These are phyloP conservation scores for Arthromyces matolae DNA, from an alignment of 768 basidiomycete genomes.

Conservation along the genomic window DNA sequence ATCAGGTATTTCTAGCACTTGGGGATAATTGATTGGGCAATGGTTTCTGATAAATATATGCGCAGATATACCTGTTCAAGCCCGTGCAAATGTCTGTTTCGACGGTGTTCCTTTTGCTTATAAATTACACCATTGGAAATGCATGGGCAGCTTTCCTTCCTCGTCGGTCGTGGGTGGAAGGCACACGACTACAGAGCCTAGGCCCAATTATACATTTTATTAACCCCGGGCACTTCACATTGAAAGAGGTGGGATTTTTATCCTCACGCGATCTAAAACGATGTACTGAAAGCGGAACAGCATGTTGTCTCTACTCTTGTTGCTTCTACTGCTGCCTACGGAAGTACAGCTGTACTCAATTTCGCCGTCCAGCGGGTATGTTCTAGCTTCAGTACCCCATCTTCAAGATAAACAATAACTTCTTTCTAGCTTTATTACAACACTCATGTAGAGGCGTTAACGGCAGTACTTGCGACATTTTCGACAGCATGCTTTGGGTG, in stretches of 20 bases:
- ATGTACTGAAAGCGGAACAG: slow-evolving; percentile 26
- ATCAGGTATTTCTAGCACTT: slow-evolving; percentile 38
- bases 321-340: slow-evolving; percentile 52
- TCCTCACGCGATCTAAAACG: neutral
- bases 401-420: neutral
- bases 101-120: slow-evolving; percentile 53
- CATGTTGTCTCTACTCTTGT: slow-evolving; percentile 56
- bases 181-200: slow-evolving; percentile 39
- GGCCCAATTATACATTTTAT: slow-evolving; percentile 41
- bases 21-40: neutral
- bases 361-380: slow-evolving; percentile 57
- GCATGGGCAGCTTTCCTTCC: slow-evolving; percentile 49
- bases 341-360: slow-evolving; percentile 52
- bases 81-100: slow-evolving; percentile 50
- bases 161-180: slow-evolving; percentile 36
- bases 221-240: slow-evolving; percentile 53
- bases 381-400: neutral
- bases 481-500: slow-evolving; percentile 63
- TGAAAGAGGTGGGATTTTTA: slow-evolving; percentile 50
- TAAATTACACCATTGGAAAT: slow-evolving; percentile 49
- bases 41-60: neutral
- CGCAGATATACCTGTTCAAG: slow-evolving; percentile 58
- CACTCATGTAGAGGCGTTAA: slow-evolving; percentile 49
- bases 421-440: slow-evolving; percentile 51
- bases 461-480: slow-evolving; percentile 59